These are phyloP conservation scores for Tylopilus sp. DNA, from an alignment of 768 basidiomycete genomes.

Conservation along the genomic window DNA sequence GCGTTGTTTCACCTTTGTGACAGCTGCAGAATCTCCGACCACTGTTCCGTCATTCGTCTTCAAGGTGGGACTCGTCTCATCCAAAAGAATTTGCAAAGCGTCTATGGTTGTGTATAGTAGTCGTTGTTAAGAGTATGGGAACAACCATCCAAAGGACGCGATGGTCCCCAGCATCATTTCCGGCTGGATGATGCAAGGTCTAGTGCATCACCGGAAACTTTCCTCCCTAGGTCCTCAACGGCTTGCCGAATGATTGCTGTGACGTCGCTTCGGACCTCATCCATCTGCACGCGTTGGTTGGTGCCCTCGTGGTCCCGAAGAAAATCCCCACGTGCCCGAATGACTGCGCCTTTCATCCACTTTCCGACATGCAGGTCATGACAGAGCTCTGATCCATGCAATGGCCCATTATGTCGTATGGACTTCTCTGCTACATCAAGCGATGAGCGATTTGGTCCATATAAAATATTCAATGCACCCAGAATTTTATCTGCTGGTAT, in stretches of 20 bases:
- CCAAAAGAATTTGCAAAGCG: background rate
- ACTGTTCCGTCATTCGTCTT: background rate
- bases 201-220: conserved; percentile 42
- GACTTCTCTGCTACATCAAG: background rate
- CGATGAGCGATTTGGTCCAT: background rate
- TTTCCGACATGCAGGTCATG: background rate
- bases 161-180: background rate
- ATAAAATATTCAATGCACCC: conserved; percentile 15
- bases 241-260: conserved; percentile 50
- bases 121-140: background rate
- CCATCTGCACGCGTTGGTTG: conserved; percentile 27
- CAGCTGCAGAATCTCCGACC: background rate
- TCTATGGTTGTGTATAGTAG: background rate
- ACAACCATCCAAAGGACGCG: background rate
- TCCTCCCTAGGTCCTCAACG: conserved; percentile 52
- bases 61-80: background rate
- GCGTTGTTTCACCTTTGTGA: background rate
- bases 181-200: conserved; percentile 1
- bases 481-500: conserved; percentile 43
- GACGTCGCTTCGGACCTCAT: conserved; percentile 47
- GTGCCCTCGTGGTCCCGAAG: conserved; percentile 5
- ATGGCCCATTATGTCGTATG: background rate
- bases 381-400: background rate
- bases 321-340: conserved; percentile 1
- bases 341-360: conserved; percentile 14